A percentile compares a stretch with the other conserved stretches of the same genome.
Conservation (phyloP, 371 early-diverging fungal genomes). For the Rhizopus microsporus region DNA sequence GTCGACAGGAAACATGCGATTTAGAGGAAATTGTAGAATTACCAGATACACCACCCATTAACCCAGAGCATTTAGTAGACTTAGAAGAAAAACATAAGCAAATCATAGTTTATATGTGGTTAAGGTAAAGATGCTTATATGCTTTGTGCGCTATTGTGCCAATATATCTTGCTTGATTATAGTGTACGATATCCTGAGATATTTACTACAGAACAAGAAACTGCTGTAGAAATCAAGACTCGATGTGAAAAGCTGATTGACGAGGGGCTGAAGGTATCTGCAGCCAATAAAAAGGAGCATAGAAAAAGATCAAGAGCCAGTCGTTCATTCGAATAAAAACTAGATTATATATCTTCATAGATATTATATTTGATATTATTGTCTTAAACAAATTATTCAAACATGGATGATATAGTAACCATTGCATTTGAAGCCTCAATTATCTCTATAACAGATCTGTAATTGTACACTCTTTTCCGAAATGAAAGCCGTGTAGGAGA, state of each 20-base stretch:
- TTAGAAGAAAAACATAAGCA: conserved; percentile 75
- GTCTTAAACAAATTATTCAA: no score
- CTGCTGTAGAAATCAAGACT: conserved; percentile 35
- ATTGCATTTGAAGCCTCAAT: no score
- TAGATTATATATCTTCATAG: no score
- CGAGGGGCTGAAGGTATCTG: conserved; percentile 27
- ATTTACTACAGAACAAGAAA: conserved; percentile 35
- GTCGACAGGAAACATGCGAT: conserved; percentile 31
- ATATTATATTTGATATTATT: no score
- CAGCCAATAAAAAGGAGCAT: not conserved
- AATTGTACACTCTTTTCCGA: no score
- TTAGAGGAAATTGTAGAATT: conserved; percentile 56
- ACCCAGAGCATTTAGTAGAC: conserved; percentile 30
- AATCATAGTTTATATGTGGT: conserved; percentile 88
- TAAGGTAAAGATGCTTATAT: conserved; percentile 50
- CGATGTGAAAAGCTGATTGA: conserved; percentile 55
- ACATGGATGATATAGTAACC: no score
- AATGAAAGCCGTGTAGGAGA: no score
- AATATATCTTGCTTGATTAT: not conserved
- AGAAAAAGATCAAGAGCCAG: not conserved
- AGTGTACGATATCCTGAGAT: conserved; percentile 55
- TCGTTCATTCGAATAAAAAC: no score
- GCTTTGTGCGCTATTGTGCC: not conserved
- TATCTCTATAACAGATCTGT: no score
- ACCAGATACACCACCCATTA: conserved; percentile 38